Evolutionary conservation across 2,329 filamentous ascomycete genomes (phyloP), one percentile per base, ranked within the genome.

Genomic region (Sporothrix schenckii): DNA sequence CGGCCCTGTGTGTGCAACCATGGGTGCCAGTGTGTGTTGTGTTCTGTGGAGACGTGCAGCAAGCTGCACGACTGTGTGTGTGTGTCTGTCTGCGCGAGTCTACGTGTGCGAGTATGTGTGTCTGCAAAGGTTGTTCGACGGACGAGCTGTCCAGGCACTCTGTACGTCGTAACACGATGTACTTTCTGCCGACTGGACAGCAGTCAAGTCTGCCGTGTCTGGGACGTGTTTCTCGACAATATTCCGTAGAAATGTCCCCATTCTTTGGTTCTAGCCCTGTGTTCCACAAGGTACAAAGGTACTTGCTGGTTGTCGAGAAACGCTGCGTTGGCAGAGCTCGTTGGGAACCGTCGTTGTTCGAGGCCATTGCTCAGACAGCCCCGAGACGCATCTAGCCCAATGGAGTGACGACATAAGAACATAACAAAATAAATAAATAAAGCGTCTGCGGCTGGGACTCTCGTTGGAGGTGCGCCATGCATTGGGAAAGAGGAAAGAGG

Each of bases 241-340:
- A 21, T 24, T 63, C 58, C 39, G 58, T 19, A 47, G 58, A 14
- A 21, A 34, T 34, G 58, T 21, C 58, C 58, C 39, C 54, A 41
- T 41, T 58, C 30, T 13, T 58, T 63, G 6, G 21, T 27, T 63
- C 58, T 63, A 39, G n/a, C 39, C 41, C 41, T 27, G n/a, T 47
- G 58, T 27, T 63, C 39, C 58, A 44, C 34, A 47, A 47, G 58
- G 39, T 63, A 47, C 39, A 47, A 47, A 63, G 58, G 58, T 47
- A 47, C 58, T 24, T 63, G 14, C 9, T 16, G 11, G 39, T 10
- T 13, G 24, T 63, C 39, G 30, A 27, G 24, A 16, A 13, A 21
- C 13, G 52, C n/a, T 11, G 52, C 30, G 21, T 27, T 10, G 19
- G 4, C n/a, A 44, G 10, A 44, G n/a, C 11, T 13, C 4, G 41